Evolutionary conservation across 1,284 basidiomycete genomes (phyloP), one percentile per base, ranked within the genome.

Genomic region (Cutaneotrichosporon sp.): DNA sequence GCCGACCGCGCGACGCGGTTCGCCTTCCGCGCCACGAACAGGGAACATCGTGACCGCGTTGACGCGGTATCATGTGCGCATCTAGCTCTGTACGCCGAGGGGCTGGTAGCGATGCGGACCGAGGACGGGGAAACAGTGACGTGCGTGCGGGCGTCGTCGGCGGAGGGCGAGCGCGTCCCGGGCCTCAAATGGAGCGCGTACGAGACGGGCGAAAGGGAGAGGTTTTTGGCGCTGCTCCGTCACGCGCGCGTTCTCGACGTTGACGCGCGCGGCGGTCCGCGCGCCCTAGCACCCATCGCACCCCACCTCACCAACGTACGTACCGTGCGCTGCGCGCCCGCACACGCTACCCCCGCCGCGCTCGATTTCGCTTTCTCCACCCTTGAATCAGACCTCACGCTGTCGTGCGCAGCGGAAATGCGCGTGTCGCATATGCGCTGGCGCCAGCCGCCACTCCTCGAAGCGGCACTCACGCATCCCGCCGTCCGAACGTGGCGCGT

Each of bases 381-480:
- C 8, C 33, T 49, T 39, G 37, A 39, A 18, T 41, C 26, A 33
- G 30, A 23, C 8, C 18, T 49, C 13, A 21, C 30, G 5, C 39
- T 49, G 9, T 39, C 41, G 39, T 49, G 47, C 33, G 38, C 26
- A 8, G 33, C 47, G 30, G 47, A 49, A 7, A 35, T 49, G 17
- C 17, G 47, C 13, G 18, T 39, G 3, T 12, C 26, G 4, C 22
- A 33, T 18, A 49, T 49, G 47, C 47, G 47, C 26, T 49, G 47
- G 47, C 47, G 47, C 39, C 47, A 49, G 30, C 47, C 47, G 47
- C 47, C 47, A 4, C 15, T 49, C 39, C 39, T 30, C 17, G 47
- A 49, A 33, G 47, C 37, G 7, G 39, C 21, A 1, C 37, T 49
- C 39, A 26, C 30, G 4, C 43, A 41, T 8, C 14, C 43, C 12